A percentile compares a stretch with the other conserved stretches of the same genome.
These are phyloP conservation scores for Aspergillus tamarii DNA, from an alignment of 2,329 filamentous ascomycete genomes.

Conservation along the genomic window DNA sequence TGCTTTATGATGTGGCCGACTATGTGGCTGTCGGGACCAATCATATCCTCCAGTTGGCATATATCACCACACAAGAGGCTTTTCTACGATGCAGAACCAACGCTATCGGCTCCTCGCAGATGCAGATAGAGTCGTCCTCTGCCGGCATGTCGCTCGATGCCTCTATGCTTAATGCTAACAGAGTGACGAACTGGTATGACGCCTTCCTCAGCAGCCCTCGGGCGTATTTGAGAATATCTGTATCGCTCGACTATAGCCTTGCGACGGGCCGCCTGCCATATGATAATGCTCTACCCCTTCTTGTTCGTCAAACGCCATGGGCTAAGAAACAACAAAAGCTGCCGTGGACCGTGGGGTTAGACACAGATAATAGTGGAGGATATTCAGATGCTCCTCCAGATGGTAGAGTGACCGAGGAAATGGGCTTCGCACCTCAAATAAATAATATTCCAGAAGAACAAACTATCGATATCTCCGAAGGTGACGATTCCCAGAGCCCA, in stretches of 20 bases:
- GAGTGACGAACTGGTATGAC: background rate
- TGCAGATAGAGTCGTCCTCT: background rate
- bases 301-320: background rate
- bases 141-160: background rate
- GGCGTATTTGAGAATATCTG: background rate
- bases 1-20: background rate
- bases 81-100: background rate
- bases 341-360: background rate
- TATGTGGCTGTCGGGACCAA: background rate
- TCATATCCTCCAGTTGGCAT: background rate
- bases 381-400: background rate
- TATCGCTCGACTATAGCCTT: background rate
- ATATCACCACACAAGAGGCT: background rate
- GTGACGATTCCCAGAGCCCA: background rate
- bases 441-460: background rate
- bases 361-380: background rate
- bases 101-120: background rate
- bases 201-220: background rate
- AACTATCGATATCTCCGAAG: accelerated
- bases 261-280: background rate
- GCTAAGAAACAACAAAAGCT: background rate
- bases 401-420: background rate
- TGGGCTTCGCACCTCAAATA: background rate
- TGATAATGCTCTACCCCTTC: background rate
- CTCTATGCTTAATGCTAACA: background rate